Evolutionary conservation across 768 basidiomycete species (phyloP).

Genomic region (Daedalea quercina): DNA sequence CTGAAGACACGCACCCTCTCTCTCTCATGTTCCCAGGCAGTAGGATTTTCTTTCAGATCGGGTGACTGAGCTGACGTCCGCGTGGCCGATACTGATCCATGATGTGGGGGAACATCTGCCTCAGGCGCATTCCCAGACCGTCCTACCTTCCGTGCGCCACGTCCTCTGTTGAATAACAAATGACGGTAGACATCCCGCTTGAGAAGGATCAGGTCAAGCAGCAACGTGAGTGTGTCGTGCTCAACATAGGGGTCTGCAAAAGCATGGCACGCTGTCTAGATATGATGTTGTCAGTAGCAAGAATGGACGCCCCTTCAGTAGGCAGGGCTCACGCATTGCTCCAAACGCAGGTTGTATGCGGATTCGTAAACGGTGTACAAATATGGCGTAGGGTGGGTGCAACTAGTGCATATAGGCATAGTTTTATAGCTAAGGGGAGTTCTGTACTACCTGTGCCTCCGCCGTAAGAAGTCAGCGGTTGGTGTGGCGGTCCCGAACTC

Average conservation of each 20-base stretch:
- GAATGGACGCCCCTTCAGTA: too few relatives aligned
- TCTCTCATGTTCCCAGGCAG: not conserved
- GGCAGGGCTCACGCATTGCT: conserved; percentile 65
- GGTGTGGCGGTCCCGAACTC: too few relatives aligned
- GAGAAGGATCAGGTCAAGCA: conserved; percentile 76
- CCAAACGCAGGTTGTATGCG: conserved; percentile 69
- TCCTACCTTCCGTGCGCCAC: conserved; percentile 47
- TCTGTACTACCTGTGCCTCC: too few relatives aligned
- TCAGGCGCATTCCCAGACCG: not conserved
- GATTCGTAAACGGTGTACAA: conserved; percentile 83
- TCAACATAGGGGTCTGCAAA: conserved; percentile 89
- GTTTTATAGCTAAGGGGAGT: too few relatives aligned
- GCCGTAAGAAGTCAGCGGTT: too few relatives aligned
- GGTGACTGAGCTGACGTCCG: not conserved
- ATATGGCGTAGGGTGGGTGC: conserved; percentile 54
- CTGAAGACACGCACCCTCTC: conserved; percentile 8
- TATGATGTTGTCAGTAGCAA: too few relatives aligned
- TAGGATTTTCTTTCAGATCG: not conserved
- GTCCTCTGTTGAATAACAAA: conserved; percentile 72
- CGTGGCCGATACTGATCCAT: not conserved
- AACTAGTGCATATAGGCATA: conserved; percentile 82
- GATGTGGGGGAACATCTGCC: not conserved
- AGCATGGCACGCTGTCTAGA: conserved; percentile 49
- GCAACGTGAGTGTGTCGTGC: conserved; percentile 64
- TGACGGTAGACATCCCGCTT: conserved; percentile 81